These are phyloP conservation scores for Arachnomyces sp. DNA, from an alignment of 2,329 filamentous ascomycete species.

Conservation along the genomic window DNA sequence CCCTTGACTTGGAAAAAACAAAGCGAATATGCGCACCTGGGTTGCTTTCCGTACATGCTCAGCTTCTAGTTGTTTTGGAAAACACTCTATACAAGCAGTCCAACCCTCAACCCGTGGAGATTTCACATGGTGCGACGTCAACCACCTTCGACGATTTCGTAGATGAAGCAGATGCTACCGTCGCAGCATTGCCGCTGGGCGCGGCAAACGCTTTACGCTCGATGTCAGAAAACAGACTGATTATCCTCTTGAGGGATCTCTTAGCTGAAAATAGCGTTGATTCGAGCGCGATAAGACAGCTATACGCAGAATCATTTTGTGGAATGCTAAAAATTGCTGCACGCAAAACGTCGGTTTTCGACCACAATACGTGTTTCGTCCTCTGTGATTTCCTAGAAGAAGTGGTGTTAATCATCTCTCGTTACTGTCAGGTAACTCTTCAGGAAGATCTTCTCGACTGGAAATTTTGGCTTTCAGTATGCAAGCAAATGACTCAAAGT, in stretches of 20 bases:
- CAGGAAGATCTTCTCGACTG: constrained; percentile 57
- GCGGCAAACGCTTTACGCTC: constrained; percentile 64
- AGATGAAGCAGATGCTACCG: constrained; percentile 58
- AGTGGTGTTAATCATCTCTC: constrained; percentile 58
- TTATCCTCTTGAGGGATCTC: constrained; percentile 75
- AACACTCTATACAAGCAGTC: constrained; percentile 72
- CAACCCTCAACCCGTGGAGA: constrained; percentile 38
- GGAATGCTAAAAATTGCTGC: constrained; percentile 65
- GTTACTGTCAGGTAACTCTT: constrained; percentile 48
- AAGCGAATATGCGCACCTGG: constrained; percentile 63
- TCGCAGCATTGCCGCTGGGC: constrained; percentile 55
- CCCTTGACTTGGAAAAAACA: constrained; percentile 44
- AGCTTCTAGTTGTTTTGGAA: constrained; percentile 71
- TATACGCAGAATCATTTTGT: constrained; percentile 71
- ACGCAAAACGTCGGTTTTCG: constrained; percentile 68
- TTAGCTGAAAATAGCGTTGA: constrained; percentile 56
- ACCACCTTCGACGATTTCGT: constrained; percentile 62
- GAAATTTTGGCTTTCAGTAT: constrained; percentile 79
- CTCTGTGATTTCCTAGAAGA: constrained; percentile 90
- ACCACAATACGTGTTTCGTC: constrained; percentile 77
- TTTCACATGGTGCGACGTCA: constrained; percentile 40
- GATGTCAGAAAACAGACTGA: constrained; percentile 82
- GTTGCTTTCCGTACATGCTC: constrained; percentile 72
- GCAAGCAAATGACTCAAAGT: constrained; percentile 68
- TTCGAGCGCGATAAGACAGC: constrained; percentile 50